Base-by-base conservation (phyloP, 164 flowering plant species). In the Magnolia kwangsiensis region DNA sequence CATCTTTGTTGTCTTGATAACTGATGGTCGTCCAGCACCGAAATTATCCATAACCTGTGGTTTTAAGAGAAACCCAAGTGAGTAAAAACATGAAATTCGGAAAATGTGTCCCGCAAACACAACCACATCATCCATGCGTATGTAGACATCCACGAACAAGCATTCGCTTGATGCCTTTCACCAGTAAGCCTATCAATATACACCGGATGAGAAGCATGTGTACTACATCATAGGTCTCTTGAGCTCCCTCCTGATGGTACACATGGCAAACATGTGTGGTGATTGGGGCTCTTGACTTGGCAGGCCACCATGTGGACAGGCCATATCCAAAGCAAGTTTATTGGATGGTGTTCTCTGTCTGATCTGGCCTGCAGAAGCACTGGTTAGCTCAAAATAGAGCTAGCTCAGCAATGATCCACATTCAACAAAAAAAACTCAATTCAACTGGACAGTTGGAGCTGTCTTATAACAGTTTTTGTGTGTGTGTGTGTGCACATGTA, bases 21-120 rank as follows among this genome's bases (percentile, higher is more conserved):
- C 90, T 6, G 97, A 92, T 16, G 97, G 98, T 76, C 92, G 87
- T 73, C 95, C 94, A 72, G 5, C 87, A 23, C 96, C 90, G 74
- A 81, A 86, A 77, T 92, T 77, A 82, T 94, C 98, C 88, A 94
- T 88, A 50, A 92, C 95, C 98, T 93, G 76, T 13, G 37, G 19
- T 72, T 55, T 20, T 20, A 55, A 58, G 20, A 70, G 55, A 70
- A 49, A 24, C 49, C 45, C 70, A 67, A 70, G 49, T 68, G 18
- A 70, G 2, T 49, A n/a, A 29, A 70, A 49, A 45, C 45, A 2
- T 16, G 49, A 31, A 67, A 5, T 14, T 1, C 1, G 13, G 45
- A 3, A 31, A 18, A 5, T 55, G 16, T 9, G 61, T 2, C 63
- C 19, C 63, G 14, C 63, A 58, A 58, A 58, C 19, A 58, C 63